A percentile compares a stretch with the other conserved stretches of the same genome.
Evolutionary conservation across 345 rosid genomes (phyloP).

Genomic region (Populus tremula): DNA sequence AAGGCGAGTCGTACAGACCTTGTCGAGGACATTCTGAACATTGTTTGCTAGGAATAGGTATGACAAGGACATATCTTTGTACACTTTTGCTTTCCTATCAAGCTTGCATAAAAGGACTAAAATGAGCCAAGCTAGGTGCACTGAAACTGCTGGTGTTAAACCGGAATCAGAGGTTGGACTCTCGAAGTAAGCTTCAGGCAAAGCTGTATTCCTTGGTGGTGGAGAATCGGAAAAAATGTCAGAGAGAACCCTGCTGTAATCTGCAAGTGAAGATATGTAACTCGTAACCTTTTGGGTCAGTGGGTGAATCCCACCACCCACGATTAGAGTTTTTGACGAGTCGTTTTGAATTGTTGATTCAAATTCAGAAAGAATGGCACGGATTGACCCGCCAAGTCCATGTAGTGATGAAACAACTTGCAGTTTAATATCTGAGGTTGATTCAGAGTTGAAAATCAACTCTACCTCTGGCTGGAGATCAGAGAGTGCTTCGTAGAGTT

Average conservation of each 20-base stretch:
- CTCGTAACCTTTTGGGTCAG: conserved; percentile 13
- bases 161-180: conserved; percentile 8
- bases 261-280: conserved; percentile 23
- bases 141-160: conserved; percentile 14
- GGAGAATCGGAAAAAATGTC: conserved; percentile 14
- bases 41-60: conserved; percentile 30
- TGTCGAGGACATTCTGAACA: conserved; percentile 16
- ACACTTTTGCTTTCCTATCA: conserved; percentile 19
- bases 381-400: conserved; percentile 19
- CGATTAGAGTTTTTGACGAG: conserved; percentile 17
- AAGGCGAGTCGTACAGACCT: conserved; percentile 13
- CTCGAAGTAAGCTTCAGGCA: conserved; percentile 19
- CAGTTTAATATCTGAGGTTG: conserved; percentile 9
- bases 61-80: conserved; percentile 24
- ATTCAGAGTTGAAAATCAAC: conserved; percentile 16
- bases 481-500: conserved; percentile 46
- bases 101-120: conserved; percentile 26
- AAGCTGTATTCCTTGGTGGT: background rate
- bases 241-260: conserved; percentile 20
- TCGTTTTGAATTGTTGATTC: conserved; percentile 21
- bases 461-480: conserved; percentile 37
- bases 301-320: conserved; percentile 29
- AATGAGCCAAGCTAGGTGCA: conserved; percentile 19
- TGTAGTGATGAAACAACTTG: conserved; percentile 17
- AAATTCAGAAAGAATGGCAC: conserved; percentile 14